Conservation (phyloP, 768 basidiomycete species). For the Kwoniella mangroviensis region DNA sequence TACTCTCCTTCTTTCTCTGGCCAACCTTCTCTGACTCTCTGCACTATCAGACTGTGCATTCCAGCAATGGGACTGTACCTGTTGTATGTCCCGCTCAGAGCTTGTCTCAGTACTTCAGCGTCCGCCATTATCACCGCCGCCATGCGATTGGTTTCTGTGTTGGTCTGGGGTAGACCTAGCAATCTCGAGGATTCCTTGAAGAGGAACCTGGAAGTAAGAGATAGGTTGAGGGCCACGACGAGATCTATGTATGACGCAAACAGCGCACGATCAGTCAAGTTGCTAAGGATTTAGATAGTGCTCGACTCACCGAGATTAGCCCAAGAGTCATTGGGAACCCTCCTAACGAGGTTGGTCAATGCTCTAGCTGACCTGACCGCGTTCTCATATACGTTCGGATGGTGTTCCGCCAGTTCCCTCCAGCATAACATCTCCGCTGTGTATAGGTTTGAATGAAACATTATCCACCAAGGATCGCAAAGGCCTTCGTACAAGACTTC, state of each 20-base stretch:
- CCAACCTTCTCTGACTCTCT: conserved; percentile 48
- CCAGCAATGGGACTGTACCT: conserved; percentile 48
- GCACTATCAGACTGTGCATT: conserved; percentile 48
- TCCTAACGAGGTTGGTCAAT: conserved; percentile 35
- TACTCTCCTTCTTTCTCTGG: conserved; percentile 55
- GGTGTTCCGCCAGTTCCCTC: conserved; percentile 47
- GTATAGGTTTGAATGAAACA: conserved; percentile 43
- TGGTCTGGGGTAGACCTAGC: conserved; percentile 8
- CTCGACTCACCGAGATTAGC: conserved; percentile 47
- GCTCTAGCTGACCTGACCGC: conserved; percentile 47
- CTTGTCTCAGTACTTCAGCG: conserved; percentile 31
- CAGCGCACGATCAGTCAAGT: too few species aligned
- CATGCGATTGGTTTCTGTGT: background rate
- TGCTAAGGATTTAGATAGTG: background rate
- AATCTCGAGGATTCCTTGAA: conserved; percentile 49
- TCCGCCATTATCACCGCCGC: conserved; percentile 32
- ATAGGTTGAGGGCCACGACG: conserved; percentile 46
- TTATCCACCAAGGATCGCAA: conserved; percentile 52
- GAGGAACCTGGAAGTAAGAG: conserved; percentile 47
- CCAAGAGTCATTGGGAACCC: conserved; percentile 37
- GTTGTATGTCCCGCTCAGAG: conserved; percentile 29
- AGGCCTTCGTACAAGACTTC: conserved; percentile 26
- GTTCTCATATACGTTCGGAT: conserved; percentile 34
- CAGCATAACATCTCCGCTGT: conserved; percentile 52
- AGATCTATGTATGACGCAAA: conserved; percentile 32